A percentile compares a stretch with the other conserved stretches of the same genome.
Conservation (phyloP, 2,329 filamentous ascomycete genomes). For the Aureobasidium lini region DNA sequence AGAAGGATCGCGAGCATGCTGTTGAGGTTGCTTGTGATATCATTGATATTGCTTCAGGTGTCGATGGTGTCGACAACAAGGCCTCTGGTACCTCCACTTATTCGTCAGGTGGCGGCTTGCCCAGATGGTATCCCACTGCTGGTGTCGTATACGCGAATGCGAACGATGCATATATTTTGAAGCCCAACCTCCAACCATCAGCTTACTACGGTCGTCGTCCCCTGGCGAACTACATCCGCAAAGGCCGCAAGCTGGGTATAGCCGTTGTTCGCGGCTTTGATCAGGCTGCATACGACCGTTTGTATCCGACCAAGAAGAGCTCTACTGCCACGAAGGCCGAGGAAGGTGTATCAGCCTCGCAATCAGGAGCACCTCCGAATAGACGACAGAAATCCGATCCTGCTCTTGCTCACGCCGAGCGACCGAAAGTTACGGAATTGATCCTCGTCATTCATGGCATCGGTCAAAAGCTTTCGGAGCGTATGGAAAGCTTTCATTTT, state of each 20-base stretch:
- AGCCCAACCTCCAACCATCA: slow-evolving; percentile 77
- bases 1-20: slow-evolving; percentile 36
- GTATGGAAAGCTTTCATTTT: slow-evolving; percentile 94
- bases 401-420: slow-evolving; percentile 57
- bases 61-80: slow-evolving; percentile 41
- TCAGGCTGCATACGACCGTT: slow-evolving; percentile 63
- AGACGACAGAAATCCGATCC: slow-evolving; percentile 41
- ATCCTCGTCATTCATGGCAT: slow-evolving; percentile 92
- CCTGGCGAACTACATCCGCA: slow-evolving; percentile 70
- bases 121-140: slow-evolving; percentile 61
- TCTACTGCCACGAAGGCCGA: slow-evolving; percentile 34
- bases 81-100: slow-evolving; percentile 36
- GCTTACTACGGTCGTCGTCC: slow-evolving; percentile 76
- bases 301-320: slow-evolving; percentile 51
- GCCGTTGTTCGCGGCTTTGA: slow-evolving; percentile 88
- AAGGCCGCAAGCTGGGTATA: slow-evolving; percentile 73
- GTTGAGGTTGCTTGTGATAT: slow-evolving; percentile 40
- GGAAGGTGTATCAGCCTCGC: slow-evolving; percentile 38
- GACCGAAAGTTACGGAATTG: slow-evolving; percentile 71
- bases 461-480: slow-evolving; percentile 89
- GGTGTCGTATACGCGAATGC: slow-evolving; percentile 82
- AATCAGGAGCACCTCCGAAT: slow-evolving; percentile 35
- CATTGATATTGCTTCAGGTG: slow-evolving; percentile 41
- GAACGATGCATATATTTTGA: slow-evolving; percentile 72
- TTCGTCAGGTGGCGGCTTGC: slow-evolving; percentile 36